Conservation (phyloP, 768 basidiomycete genomes). For the Polyporus arcularius region DNA sequence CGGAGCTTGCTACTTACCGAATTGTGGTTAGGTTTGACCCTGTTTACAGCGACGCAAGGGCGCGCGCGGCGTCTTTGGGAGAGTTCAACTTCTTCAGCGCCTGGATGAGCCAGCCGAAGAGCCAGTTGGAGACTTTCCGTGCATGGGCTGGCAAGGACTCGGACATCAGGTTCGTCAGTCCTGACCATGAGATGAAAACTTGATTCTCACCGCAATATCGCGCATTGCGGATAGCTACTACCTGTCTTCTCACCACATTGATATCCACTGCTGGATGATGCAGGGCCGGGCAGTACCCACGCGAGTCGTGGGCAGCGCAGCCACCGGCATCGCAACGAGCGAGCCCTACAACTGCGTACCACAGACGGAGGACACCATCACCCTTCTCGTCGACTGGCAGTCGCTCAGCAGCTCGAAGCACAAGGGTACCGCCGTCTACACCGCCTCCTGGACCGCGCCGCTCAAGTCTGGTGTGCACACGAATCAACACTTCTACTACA, state of each 20-base stretch:
- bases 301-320: constrained; percentile 87
- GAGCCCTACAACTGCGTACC: constrained; percentile 87
- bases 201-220: background rate
- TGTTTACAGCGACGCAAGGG: constrained; percentile 88
- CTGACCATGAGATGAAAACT: background rate
- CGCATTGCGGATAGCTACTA: constrained; percentile 62
- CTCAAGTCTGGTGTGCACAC: constrained; percentile 88
- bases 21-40: constrained; percentile 68
- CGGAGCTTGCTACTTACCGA: background rate
- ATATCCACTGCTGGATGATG: constrained; percentile 84
- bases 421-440: constrained; percentile 87
- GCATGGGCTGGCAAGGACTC: constrained; percentile 96
- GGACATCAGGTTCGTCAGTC: constrained; percentile 68
- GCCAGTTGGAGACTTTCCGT: constrained; percentile 91
- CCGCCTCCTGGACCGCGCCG: constrained; percentile 94
- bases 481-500: constrained; percentile 93
- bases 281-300: constrained; percentile 76
- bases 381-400: constrained; percentile 93
- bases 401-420: constrained; percentile 73
- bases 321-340: constrained; percentile 86
- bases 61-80: constrained; percentile 71
- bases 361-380: constrained; percentile 93
- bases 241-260: constrained; percentile 93
- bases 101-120: constrained; percentile 98
- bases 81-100: constrained; percentile 96